Evolutionary conservation across 257 asterid species (phyloP).

Genomic region (Solanum pinnatisectum): DNA sequence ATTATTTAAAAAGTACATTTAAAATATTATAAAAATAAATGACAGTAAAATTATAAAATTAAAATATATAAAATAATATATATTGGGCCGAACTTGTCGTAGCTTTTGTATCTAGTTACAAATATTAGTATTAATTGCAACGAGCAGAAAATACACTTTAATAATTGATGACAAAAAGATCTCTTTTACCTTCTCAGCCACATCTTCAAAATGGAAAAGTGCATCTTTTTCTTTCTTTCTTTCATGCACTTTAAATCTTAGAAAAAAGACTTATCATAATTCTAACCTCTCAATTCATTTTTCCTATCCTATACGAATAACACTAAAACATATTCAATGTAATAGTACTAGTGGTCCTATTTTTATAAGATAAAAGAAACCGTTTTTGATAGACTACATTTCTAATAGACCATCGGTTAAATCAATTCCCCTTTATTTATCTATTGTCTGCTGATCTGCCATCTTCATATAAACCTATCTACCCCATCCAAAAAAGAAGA

Average conservation of each 20-base stretch:
- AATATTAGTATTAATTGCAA: neutral
- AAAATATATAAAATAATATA: no score
- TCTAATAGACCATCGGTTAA: neutral
- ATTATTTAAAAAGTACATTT: no score
- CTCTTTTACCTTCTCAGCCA: no score
- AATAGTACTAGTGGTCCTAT: neutral
- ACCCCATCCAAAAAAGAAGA: neutral
- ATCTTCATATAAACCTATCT: neutral
- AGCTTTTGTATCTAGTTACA: neutral
- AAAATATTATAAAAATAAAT: no score
- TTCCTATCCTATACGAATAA: neutral
- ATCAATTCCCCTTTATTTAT: neutral
- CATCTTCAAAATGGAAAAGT: neutral
- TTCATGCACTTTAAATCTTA: neutral
- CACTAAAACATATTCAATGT: neutral
- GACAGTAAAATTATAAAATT: no score
- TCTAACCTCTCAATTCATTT: neutral
- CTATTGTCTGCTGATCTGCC: neutral
- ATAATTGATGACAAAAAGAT: no score
- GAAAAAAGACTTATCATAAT: neutral
- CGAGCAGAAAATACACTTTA: neutral
- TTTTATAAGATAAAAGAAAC: neutral
- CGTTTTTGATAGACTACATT: no score
- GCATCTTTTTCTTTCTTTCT: neutral
- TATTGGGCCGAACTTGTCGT: no score